These are phyloP conservation scores for Boletellus ananas DNA, from an alignment of 768 basidiomycete species.

Conservation along the genomic window DNA sequence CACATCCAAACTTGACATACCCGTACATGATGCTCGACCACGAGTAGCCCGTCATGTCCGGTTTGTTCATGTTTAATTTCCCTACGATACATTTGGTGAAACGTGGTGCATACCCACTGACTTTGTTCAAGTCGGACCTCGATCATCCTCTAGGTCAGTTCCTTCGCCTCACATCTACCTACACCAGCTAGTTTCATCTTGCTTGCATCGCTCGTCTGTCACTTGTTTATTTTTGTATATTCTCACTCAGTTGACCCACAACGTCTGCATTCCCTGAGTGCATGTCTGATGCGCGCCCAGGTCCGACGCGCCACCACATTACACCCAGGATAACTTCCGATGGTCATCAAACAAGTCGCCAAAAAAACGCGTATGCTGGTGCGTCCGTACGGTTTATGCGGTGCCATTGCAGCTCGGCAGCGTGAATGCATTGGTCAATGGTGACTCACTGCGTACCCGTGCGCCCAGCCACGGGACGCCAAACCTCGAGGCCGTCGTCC, in stretches of 20 bases:
- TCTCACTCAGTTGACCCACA: conserved; percentile 9
- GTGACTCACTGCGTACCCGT: conserved; percentile 3
- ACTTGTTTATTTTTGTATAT: conserved; percentile 17
- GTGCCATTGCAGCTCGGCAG: background rate
- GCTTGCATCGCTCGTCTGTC: conserved; percentile 20
- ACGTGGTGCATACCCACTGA: conserved; percentile 10
- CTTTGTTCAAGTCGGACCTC: conserved; percentile 7
- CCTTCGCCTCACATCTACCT: conserved; percentile 6
- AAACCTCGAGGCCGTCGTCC: conserved; percentile 11
- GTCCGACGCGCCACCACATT: conserved; percentile 11
- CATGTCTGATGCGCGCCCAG: conserved; percentile 22
- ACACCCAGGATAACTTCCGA: conserved; percentile 11
- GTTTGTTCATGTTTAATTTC: conserved; percentile 15
- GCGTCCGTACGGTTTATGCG: background rate
- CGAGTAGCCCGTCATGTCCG: conserved; percentile 21
- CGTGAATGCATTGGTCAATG: background rate
- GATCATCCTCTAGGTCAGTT: conserved; percentile 5
- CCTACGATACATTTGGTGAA: conserved; percentile 12
- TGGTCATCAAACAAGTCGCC: background rate
- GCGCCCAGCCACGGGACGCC: conserved; percentile 1
- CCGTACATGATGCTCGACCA: conserved; percentile 56
- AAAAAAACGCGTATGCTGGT: background rate
- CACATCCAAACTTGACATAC: conserved; percentile 44
- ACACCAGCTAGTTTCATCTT: conserved; percentile 15
- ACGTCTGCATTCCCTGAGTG: conserved; percentile 9